A percentile compares a stretch with the other conserved stretches of the same genome.
Conservation (phyloP, 345 rosid genomes). For the Schrenkiella parvula region DNA sequence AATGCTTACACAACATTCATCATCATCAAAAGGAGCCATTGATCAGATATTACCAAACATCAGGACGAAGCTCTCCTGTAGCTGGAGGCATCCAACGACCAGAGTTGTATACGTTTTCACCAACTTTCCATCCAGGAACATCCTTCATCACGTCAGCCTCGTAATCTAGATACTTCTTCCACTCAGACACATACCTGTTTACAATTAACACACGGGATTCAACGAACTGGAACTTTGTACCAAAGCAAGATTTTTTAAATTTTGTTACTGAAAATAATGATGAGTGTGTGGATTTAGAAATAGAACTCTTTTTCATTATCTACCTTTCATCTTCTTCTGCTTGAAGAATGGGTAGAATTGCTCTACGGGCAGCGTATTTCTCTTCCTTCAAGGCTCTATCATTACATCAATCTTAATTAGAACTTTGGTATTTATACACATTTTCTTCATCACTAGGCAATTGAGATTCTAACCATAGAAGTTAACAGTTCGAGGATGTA, state of each 20-base stretch:
- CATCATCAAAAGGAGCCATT: conserved; percentile 14
- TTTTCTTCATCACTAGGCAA: background rate
- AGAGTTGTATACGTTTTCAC: conserved; percentile 91
- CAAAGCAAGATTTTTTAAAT: background rate
- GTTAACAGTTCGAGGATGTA: background rate
- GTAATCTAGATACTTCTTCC: conserved; percentile 95
- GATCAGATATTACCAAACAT: conserved; percentile 67
- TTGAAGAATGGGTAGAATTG: conserved; percentile 84
- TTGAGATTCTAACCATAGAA: background rate
- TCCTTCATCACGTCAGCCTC: conserved; percentile 99
- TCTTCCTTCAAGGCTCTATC: conserved; percentile 91
- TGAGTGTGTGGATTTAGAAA: background rate
- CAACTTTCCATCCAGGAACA: conserved; percentile 99
- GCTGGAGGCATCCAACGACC: conserved; percentile 99
- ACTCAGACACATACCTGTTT: conserved; percentile 82
- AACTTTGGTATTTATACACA: background rate
- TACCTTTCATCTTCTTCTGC: conserved; percentile 99
- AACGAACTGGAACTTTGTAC: background rate
- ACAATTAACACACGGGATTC: background rate
- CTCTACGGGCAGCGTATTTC: conserved; percentile 83
- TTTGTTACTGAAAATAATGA: background rate
- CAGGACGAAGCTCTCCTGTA: conserved; percentile 96
- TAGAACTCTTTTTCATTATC: background rate
- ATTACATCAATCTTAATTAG: background rate
- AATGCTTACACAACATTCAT: conserved; percentile 21